Evolutionary conservation across 805 yeast species (phyloP), one percentile per base, ranked within the genome.

Genomic region (Pichia gijzeniarum): DNA sequence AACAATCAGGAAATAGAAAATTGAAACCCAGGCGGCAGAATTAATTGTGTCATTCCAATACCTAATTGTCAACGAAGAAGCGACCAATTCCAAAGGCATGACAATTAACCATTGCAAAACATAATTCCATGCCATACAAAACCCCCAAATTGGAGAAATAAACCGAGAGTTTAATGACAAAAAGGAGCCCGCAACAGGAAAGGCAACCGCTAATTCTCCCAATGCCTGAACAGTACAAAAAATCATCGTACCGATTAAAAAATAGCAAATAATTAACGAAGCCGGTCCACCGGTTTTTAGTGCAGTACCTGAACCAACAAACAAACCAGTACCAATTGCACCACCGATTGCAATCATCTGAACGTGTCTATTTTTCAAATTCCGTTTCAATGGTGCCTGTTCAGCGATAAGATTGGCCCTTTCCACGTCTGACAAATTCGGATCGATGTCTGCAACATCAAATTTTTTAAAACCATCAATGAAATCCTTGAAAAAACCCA

Each of bases 311-410:
- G 86, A 76, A 56, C 86, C 85, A 31, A 85, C 82, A 47, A 86
- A 77, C 42, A 85, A 69, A 53, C 90, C 93, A 12, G 89, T 81
- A 53, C 93, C 95, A 55, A 85, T 82, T 48, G 82, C 74, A 35
- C 90, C 88, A 53, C 90, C 90, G 50, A 84, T 71, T 38, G 91
- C 87, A 64, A 84, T 84, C 86, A 83, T 80, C 47, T 81, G 79
- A 55, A 84, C 61, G 59, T 84, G 89, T 55, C 88, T 71, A 38
- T 76, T 73, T 55, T 75, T 76, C 38, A 80, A 67, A 6, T 68
- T 58, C 46, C 81, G 64, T 25, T 71, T 58, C 50, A 73, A 66
- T 17, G 77, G 77, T 39, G 77, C 65, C 48, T 63, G 67, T 21
- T 76, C 69, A 20, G 77, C 70, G 39, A 53, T 54, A 25, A 70